These are phyloP conservation scores for Entamoeba nuttalli DNA, from an alignment of 208 protist genomes.

Conservation along the genomic window DNA sequence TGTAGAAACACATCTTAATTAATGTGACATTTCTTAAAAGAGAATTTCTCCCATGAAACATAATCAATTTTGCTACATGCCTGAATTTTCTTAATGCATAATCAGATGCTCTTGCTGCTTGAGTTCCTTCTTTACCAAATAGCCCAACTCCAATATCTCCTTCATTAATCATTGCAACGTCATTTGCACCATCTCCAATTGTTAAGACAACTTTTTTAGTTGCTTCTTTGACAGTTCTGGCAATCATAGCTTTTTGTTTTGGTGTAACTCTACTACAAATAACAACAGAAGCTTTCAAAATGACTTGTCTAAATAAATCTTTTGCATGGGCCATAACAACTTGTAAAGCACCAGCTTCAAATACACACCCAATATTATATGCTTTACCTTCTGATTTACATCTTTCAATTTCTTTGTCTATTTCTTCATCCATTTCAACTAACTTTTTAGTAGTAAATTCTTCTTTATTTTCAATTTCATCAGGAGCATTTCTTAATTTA, in stretches of 20 bases:
- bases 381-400: neutral
- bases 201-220: slow-evolving; percentile 9
- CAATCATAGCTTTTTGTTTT: slow-evolving; percentile 12
- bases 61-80: slow-evolving; percentile 12
- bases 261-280: slow-evolving; percentile 11
- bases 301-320: slow-evolving; percentile 40
- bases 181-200: slow-evolving; percentile 32
- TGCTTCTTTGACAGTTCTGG: neutral
- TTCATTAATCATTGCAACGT: slow-evolving; percentile 21
- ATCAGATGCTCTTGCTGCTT: slow-evolving; percentile 22
- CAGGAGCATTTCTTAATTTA: neutral
- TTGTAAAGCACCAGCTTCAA: slow-evolving; percentile 49
- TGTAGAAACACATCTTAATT: neutral
- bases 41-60: slow-evolving; percentile 18
- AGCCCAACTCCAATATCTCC: slow-evolving; percentile 26
- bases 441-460: neutral
- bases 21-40: neutral
- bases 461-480: neutral
- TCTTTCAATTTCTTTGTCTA: neutral
- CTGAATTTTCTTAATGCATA: slow-evolving; percentile 20
- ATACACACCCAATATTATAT: slow-evolving; percentile 22
- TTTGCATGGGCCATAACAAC: slow-evolving; percentile 42
- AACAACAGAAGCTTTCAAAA: neutral
- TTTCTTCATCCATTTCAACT: neutral
- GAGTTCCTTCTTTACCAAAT: slow-evolving; percentile 18